These are phyloP conservation scores for Prunus mongolica DNA, from an alignment of 306 rosid species.

Conservation along the genomic window DNA sequence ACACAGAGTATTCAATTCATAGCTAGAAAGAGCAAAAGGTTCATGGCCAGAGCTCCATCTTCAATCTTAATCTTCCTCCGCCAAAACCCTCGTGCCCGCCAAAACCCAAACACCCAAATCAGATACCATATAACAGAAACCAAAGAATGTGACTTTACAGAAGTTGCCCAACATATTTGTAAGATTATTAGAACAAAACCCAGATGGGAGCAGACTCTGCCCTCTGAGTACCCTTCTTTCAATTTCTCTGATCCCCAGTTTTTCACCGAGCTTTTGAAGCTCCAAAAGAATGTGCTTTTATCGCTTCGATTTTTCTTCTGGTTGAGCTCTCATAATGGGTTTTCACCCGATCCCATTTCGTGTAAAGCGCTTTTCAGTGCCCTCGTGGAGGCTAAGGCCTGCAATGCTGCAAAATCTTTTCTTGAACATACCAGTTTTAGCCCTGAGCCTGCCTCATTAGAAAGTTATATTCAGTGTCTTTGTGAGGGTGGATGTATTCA, in stretches of 20 bases:
- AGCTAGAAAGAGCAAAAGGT: background rate
- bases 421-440: conserved; percentile 40
- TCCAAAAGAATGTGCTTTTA: conserved; percentile 50
- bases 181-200: conserved; percentile 51
- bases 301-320: conserved; percentile 74
- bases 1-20: background rate
- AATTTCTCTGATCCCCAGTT: conserved; percentile 54
- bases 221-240: conserved; percentile 56
- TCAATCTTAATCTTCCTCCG: conserved; percentile 30
- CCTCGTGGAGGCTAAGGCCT: conserved; percentile 61
- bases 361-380: conserved; percentile 45
- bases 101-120: conserved; percentile 25
- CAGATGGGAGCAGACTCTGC: conserved; percentile 65
- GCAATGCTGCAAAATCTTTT: conserved; percentile 44
- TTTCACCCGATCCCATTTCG: conserved; percentile 44
- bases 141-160: conserved; percentile 29
- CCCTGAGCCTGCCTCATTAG: conserved; percentile 50
- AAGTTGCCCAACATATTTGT: conserved; percentile 44
- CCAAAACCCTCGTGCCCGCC: conserved; percentile 19
- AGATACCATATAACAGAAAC: conserved; percentile 38
- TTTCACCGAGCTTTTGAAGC: conserved; percentile 43
- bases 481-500: conserved; percentile 48
- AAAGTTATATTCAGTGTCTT: conserved; percentile 46
- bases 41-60: conserved; percentile 30
- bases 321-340: conserved; percentile 46